A percentile compares a stretch with the other conserved stretches of the same genome.
phyloP scores from a whole-genome alignment of 2,329 filamentous ascomycete genomes.

The Penicillium sp. region DNA sequence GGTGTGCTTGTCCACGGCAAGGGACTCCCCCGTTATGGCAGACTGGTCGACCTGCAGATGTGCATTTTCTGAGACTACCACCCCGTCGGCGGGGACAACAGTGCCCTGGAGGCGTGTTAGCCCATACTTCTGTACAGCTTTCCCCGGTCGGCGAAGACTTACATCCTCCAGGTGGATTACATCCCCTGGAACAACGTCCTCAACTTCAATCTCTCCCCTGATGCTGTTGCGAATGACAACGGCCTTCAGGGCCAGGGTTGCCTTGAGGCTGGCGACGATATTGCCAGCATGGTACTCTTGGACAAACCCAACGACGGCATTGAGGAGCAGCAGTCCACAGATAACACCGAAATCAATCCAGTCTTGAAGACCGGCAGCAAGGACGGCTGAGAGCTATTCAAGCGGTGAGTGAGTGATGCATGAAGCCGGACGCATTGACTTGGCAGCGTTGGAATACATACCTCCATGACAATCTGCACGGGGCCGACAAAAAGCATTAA shows the following conservation, averaged over 20 bases:
- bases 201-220: conserved; percentile 71
- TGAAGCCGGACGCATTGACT: not conserved
- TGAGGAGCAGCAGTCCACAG: conserved; percentile 73
- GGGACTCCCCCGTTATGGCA: conserved; percentile 83
- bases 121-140: conserved; percentile 1
- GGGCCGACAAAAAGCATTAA: conserved; percentile 76
- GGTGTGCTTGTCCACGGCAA: conserved; percentile 82
- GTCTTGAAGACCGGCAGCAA: conserved; percentile 76
- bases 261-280: conserved; percentile 86
- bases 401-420: conserved; percentile 1
- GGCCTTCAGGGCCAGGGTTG: conserved; percentile 81
- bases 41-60: conserved; percentile 91
- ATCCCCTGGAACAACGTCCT: conserved; percentile 82
- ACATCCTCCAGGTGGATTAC: conserved; percentile 80
- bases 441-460: conserved; percentile 39
- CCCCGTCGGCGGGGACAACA: conserved; percentile 83
- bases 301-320: conserved; percentile 78
- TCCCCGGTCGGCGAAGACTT: conserved; percentile 13
- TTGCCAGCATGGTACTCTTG: conserved; percentile 87
- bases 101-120: conserved; percentile 53
- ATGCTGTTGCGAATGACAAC: conserved; percentile 75
- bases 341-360: conserved; percentile 96
- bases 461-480: conserved; percentile 93
- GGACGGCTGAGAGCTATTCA: conserved; percentile 61
- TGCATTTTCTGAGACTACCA: conserved; percentile 73